Base-by-base conservation (phyloP, 768 basidiomycete genomes). In the Peribolospora kevripleyi region DNA sequence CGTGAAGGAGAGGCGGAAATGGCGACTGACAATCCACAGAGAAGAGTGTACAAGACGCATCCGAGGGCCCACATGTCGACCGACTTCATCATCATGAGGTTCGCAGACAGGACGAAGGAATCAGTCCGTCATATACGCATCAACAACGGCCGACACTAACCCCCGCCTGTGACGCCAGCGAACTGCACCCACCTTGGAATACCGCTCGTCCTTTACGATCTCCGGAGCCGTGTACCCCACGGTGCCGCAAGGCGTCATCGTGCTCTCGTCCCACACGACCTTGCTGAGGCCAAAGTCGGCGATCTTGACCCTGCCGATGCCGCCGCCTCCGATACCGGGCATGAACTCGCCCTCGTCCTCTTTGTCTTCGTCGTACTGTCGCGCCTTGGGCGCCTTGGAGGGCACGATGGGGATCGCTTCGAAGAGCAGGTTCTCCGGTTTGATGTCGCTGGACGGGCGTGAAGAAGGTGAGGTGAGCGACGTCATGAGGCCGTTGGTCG, bases 61-160 rank as follows among this genome's bases (percentile, higher is more conserved):
- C 93, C 93, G 43, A 98, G 71, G 2, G 93, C 93, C 93, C 93
- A 98, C 93, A 97, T 95, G 65, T 98, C 93, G 54, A 97, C 91
- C 63, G 83, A 86, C 61, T 67, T 66, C 48, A 25, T 25, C 25
- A 25, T 25, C 25, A 25, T 25, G 25, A 25, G 25, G 25, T 25
- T 25, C 25, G 25, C 25, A 25, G 25, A 25, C 25, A 25, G 25
- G 25, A 25, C 25, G 25, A 25, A 25, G 25, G 61, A 63, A 55
- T 67, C 25, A 67, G 39, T 64, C 54, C 51, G 50, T 46, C 39
- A 3, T 6, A 52, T 37, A 46, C 42, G 37, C 5, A 10, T 7
- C 40, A 56, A 14, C 42, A 36, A 13, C 45, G 14, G 50, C 45
- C 42, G 50, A 8, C 50, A 25, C 54, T 38, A 41, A 10, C 38